Base-by-base conservation (phyloP, 495 filamentous ascomycete genomes). In the Aspergillus wentii region DNA sequence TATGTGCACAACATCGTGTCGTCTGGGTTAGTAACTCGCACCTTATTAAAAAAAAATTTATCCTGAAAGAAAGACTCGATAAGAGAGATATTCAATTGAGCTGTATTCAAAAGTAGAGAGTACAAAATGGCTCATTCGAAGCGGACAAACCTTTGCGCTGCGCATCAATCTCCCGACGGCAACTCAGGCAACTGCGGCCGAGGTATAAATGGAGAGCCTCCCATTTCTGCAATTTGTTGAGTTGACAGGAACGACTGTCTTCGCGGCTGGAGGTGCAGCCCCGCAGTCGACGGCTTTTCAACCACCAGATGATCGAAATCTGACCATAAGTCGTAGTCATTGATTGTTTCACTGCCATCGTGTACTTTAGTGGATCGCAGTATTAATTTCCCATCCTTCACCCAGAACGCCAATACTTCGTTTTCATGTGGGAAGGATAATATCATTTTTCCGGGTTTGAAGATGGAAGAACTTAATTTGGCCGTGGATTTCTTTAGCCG, bases 401-500 rank as follows among this genome's bases (percentile, higher is more conserved):
- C 29, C 52, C 52, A 56, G 30, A 56, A 56, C 4, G 40, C 35
- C 5, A 52, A 33, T 4, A 52, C 30, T 25, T 44, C 48, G 10
- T 46, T 44, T 17, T 56, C 52, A 11, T 44, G 45, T 15, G 48
- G 52, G 20, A 56, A 52, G 11, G 52, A 37, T 18, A 56, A 30
- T 0, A 40, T 35, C 17, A 56, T 19, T 16, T 56, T 43, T 2
- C 52, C 43, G 0, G 49, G 45, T 13, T 41, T 43, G 21, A 56
- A 56, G 26, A 38, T 43, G 1, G 52, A 47, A 1, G 46, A 44
- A 25, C 41, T 37, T 5, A 56, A 47, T 41, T 50, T 52, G n/a
- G 43, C 40, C 14, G 46, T 33, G 22, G 52, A 48, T 21, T 49
- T 49, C 31, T 49, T 56, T 35, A 49, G 27, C 20, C 41, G 41